phyloP scores from a whole-genome alignment of 169 alveolate genomes.

The Plasmodium inui region DNA sequence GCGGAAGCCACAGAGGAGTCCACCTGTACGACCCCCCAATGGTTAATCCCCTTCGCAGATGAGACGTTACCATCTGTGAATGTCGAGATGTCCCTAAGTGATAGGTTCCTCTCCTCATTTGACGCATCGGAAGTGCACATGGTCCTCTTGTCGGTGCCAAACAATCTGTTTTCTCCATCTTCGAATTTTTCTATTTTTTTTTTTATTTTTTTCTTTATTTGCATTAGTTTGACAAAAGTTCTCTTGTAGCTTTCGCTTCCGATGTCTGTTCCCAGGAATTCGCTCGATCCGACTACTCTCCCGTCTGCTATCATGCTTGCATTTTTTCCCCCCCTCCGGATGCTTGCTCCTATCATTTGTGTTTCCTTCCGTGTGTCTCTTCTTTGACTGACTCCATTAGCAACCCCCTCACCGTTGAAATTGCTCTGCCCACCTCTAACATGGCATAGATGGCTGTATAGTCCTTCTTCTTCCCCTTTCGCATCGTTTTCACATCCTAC shows the following conservation, averaged over 20 bases:
- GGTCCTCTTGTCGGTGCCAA: not conserved
- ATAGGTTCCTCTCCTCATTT: not conserved
- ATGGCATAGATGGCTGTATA: not conserved
- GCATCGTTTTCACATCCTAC: not conserved
- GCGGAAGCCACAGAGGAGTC: not conserved
- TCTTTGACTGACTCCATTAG: not conserved
- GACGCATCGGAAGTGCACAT: not conserved
- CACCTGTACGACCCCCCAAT: not conserved
- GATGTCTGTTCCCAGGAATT: not conserved
- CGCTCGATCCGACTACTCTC: not conserved
- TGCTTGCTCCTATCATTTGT: not conserved
- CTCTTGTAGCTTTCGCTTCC: conserved; percentile 22
- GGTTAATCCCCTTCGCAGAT: not conserved
- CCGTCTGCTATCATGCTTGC: not conserved
- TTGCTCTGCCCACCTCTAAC: not conserved
- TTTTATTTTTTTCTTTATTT: conserved; percentile 57
- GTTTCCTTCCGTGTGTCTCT: not conserved
- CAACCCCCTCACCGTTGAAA: not conserved
- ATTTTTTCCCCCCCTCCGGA: not conserved
- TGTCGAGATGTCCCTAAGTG: not conserved
- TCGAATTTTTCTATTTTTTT: conserved; percentile 28
- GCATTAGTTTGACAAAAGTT: conserved; percentile 24
- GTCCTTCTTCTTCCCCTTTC: not conserved
- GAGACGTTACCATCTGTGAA: not conserved
- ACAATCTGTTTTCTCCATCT: not conserved